Evolutionary conservation across 2,329 filamentous ascomycete genomes (phyloP).

Genomic region (Chaetomiaceae sp.): DNA sequence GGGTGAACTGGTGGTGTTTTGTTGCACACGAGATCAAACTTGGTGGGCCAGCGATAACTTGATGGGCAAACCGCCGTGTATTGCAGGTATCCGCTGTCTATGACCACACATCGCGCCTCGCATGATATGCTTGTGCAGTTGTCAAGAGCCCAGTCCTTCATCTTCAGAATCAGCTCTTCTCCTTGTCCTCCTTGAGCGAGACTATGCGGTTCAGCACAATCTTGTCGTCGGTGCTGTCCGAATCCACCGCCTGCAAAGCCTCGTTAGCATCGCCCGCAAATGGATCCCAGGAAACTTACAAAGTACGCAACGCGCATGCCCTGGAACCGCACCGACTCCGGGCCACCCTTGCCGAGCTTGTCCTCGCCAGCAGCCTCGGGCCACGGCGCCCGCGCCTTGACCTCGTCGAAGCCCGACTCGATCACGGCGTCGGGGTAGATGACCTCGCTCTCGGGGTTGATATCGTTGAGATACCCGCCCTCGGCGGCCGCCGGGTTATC

Average conservation of each 20-base stretch:
- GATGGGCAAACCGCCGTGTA: too few species aligned
- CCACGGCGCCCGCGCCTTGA: conserved; percentile 71
- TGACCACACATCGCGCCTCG: not conserved
- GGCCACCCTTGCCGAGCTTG: conserved; percentile 51
- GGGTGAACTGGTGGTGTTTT: too few species aligned
- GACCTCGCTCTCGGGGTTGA: conserved; percentile 79
- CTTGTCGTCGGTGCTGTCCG: conserved; percentile 72
- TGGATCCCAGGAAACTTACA: conserved; percentile 36
- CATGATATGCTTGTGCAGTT: not conserved
- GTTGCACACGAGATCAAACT: too few species aligned
- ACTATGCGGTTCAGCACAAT: conserved; percentile 89
- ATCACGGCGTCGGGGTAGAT: conserved; percentile 75
- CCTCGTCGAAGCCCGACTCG: conserved; percentile 77
- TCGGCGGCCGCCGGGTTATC: conserved; percentile 73
- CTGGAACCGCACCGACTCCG: conserved; percentile 82
- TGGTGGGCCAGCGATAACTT: too few species aligned
- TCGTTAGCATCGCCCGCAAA: not conserved
- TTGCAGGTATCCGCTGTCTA: too few species aligned
- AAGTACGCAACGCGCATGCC: conserved; percentile 86
- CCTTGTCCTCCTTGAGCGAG: conserved; percentile 80
- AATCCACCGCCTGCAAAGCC: conserved; percentile 58
- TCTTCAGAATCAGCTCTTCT: conserved; percentile 44
- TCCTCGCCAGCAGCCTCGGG: conserved; percentile 72
- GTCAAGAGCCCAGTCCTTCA: too few species aligned
- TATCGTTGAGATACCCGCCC: conserved; percentile 76